Evolutionary conservation across 371 early-diverging fungal genomes (phyloP), one percentile per base, ranked within the genome.

Genomic region (Mucor racemosus): DNA sequence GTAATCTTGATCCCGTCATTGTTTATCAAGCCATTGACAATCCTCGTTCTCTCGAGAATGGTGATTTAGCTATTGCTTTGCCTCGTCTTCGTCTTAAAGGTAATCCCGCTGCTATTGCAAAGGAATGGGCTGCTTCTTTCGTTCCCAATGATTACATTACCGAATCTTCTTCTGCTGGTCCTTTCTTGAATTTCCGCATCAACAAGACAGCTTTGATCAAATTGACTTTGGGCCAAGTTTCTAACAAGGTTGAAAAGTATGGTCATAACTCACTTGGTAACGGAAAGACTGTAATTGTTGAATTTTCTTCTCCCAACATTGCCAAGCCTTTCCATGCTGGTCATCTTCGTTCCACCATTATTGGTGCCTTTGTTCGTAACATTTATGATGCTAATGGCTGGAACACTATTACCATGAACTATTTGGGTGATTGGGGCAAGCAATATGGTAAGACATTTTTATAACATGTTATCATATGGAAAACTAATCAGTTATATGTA

Each of bases 371-470:
- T 76, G 81, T 98, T 46, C 82, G 87, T 54, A 92, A 97, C 53
- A 82, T 94, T 5, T 86, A 94, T 68, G 82, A 87, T 42, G 93
- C 92, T 31, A 88, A 90, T 72, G 99, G 99, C 19, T 95, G 94
- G 86, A 90, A 94, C n/a, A 88, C 91, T 10, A 83, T 93, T n/a
- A 81, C 92, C 34, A 94, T 99, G 78, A 99, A 99, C 88, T 99
- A 99, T 78, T 85, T 99, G 40, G 99, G 99, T 65, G 99, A 99
- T 79, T 99, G 99, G 99, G 99, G 99, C 63, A 99, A 99, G 77
- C 99, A 99, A 79, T 99, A 97, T 79, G 99, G 87, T 85, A 81
- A 74, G 26, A 79, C 55, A 38, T 38, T 26, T 26, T 26, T 26
- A 26, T 26, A 26, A 3, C 26, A 26, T 26, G 26, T 26, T 26